Conservation (phyloP, 148 eudicot genomes). For the Beta vulgaris region DNA sequence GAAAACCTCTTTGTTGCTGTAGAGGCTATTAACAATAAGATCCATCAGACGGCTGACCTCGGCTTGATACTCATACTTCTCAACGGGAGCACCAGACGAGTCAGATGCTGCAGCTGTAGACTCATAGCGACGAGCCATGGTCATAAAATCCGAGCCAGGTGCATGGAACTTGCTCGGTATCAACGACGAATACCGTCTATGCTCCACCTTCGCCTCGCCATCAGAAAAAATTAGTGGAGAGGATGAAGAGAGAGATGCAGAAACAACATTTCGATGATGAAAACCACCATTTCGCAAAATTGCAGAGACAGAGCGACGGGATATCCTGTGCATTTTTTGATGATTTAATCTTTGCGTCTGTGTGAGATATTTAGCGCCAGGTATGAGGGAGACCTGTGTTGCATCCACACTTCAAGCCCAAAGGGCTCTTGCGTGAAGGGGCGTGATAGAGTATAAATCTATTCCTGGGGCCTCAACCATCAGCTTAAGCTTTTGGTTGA, state of each 20-base stretch:
- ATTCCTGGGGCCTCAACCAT: no score
- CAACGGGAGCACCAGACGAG: conserved; percentile 53
- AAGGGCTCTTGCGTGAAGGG: no score
- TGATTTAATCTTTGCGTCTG: no score
- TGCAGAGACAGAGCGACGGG: conserved; percentile 55
- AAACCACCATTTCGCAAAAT: conserved; percentile 41
- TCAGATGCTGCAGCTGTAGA: conserved; percentile 81
- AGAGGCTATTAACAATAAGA: conserved; percentile 93
- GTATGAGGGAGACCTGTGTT: no score
- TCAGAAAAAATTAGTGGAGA: conserved; percentile 20
- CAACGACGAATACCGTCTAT: conserved; percentile 47
- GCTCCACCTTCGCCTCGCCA: conserved; percentile 34
- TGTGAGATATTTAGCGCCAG: no score
- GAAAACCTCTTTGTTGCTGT: conserved; percentile 96
- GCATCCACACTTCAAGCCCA: no score
- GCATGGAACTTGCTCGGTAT: conserved; percentile 25
- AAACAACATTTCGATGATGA: conserved; percentile 34
- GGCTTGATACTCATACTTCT: conserved; percentile 94
- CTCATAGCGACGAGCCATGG: conserved; percentile 45
- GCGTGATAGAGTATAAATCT: no score
- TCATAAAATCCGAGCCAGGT: conserved; percentile 25
- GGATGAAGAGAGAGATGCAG: conserved; percentile 31
- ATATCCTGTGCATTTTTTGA: conserved; percentile 52
- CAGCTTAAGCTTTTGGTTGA: no score
- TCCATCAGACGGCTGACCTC: conserved; percentile 99